Evolutionary conservation across 148 eudicot genomes (phyloP).

Genomic region (Rhododendron simsii): DNA sequence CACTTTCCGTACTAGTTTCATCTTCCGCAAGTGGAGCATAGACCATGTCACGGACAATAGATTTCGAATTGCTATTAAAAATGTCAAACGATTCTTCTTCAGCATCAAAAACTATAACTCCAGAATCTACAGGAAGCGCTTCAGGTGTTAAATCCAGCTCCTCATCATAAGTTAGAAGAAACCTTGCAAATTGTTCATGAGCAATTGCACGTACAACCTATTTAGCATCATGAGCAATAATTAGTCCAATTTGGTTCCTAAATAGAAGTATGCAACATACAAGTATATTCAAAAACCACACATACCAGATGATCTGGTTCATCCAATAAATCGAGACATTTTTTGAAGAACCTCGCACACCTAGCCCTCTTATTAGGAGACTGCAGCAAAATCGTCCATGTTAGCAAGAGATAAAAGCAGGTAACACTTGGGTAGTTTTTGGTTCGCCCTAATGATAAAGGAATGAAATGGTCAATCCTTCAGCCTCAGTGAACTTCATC

Average conservation of each 20-base stretch:
- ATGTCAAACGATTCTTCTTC: constrained; percentile 78
- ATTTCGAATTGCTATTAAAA: constrained; percentile 46
- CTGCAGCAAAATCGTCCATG: constrained; percentile 34
- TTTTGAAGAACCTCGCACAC: constrained; percentile 75
- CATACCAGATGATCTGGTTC: constrained; percentile 87
- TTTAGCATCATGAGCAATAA: background rate
- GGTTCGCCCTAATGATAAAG: background rate
- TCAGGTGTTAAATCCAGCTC: constrained; percentile 57
- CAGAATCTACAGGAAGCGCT: constrained; percentile 51
- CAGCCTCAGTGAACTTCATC: background rate
- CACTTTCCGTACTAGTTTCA: constrained; percentile 26
- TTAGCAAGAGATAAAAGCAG: constrained; percentile 12
- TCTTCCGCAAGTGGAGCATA: constrained; percentile 25
- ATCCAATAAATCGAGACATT: constrained; percentile 84
- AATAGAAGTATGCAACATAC: background rate
- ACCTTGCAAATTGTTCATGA: constrained; percentile 97
- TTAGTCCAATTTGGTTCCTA: constrained; percentile 6
- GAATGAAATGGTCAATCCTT: background rate
- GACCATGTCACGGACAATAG: constrained; percentile 39
- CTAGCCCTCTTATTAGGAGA: constrained; percentile 58
- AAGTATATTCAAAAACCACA: background rate
- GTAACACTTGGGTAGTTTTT: background rate
- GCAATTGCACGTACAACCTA: constrained; percentile 96
- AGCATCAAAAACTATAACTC: constrained; percentile 51
- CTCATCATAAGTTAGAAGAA: constrained; percentile 67